Evolutionary conservation across 2,329 filamentous ascomycete genomes (phyloP), one percentile per base, ranked within the genome.

Genomic region (Fusarium sp.): DNA sequence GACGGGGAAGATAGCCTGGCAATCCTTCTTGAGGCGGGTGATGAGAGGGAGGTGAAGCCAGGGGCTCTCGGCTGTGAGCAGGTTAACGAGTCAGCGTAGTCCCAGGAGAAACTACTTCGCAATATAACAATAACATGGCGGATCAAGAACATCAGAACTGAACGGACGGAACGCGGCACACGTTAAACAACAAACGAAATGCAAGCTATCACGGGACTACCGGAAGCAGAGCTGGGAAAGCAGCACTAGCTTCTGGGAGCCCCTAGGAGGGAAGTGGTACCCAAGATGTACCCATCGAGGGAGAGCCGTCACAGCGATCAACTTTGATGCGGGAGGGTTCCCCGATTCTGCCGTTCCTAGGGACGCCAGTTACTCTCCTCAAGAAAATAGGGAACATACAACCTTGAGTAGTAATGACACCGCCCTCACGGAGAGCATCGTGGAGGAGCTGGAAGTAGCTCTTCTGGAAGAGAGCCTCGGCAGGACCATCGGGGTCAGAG

Each of bases 401-500:
- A 99, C 96, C 96, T 98, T 99, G 96, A 82, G 96, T 99, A 85
- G 94, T 95, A 86, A 99, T 98, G 81, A 99, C 94, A 87, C 96
- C 96, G 85, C 95, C 95, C 79, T 97, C 94, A 76, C 93, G 91
- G 78, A 98, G 91, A 78, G 96, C 96, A 80, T 91, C 93, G 83
- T 92, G 88, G 70, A 99, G 89, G 76, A 99, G 91, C 88, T 98
- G 88, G 84, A 98, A 99, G 90, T 99, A 99, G 70, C 94, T 92
- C 89, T 98, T 98, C 89, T 98, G 90, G 92, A 99, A 99, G 74
- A 99, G 89, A 78, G 89, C 92, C 90, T 98, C 95, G 76, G 96
- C 96, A 35, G 96, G 96, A 73, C 96, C 96, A 82, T 98, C 96
- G 60, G 96, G 96, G 83, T 99, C 96, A 70, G 94, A 97, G 75